phyloP scores from a whole-genome alignment of 306 rosid genomes.

The peach (Prunus persica) region DNA sequence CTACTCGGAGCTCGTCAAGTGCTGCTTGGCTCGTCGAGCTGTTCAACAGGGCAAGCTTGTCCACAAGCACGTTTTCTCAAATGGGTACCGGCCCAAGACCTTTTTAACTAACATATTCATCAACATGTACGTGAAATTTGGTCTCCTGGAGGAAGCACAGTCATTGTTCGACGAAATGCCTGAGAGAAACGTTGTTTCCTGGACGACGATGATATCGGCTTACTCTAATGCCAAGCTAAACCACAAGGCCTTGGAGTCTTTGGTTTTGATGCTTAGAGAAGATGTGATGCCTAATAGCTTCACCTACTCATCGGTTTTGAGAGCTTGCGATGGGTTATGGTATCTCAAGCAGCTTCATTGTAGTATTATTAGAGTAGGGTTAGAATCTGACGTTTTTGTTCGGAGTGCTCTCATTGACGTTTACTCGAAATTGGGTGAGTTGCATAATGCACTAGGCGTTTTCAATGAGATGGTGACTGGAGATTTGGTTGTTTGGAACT shows the following conservation, averaged over 20 bases:
- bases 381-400: conserved; percentile 81
- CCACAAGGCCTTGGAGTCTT: conserved; percentile 49
- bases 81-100: conserved; percentile 51
- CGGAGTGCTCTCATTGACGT: conserved; percentile 71
- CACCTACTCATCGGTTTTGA: conserved; percentile 77
- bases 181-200: conserved; percentile 71
- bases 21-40: conserved; percentile 64
- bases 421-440: conserved; percentile 72
- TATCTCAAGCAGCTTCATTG: conserved; percentile 66
- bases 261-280: conserved; percentile 66
- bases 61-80: conserved; percentile 64
- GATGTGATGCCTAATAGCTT: conserved; percentile 82
- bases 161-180: conserved; percentile 73
- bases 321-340: conserved; percentile 57
- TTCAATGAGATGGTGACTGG: conserved; percentile 67
- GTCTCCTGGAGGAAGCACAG: conserved; percentile 62
- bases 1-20: conserved; percentile 75
- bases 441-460: conserved; percentile 45
- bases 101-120: conserved; percentile 59
- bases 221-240: conserved; percentile 52
- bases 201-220: conserved; percentile 80
- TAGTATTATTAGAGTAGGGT: conserved; percentile 54
- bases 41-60: conserved; percentile 61
- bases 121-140: conserved; percentile 66
- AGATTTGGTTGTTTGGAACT: conserved; percentile 82